Evolutionary conservation across 768 basidiomycete species (phyloP), one percentile per base, ranked within the genome.

Genomic region (Inosperma sp.): DNA sequence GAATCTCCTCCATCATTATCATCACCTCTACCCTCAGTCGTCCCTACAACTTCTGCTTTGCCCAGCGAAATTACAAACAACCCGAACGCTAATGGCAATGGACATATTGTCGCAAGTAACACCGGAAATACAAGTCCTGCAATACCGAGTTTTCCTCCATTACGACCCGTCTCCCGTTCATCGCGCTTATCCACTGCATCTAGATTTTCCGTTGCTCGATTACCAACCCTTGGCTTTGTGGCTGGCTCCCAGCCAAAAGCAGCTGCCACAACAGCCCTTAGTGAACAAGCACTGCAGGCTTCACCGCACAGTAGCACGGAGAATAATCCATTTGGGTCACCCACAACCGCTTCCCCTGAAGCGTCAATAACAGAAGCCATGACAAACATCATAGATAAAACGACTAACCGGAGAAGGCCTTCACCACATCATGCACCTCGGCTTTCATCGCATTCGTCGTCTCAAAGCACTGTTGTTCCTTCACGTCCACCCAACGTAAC

Each of bases 141-240:
- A 25, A 50, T 27, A 25, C 35, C 13, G 13, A 44, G 26, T 36
- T 49, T 30, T 12, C 82, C 84, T 0, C 85, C 87, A 1, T 65
- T 86, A 40, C 80, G 88, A 7, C 84, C 88, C 29, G 83, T 76
- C 5, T 89, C 88, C 5, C 77, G 87, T 34, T 81, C 84, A 5
- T 88, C 86, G 2, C 77, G 84, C 14, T 63, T 82, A 17, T 88
- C 86, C 2, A 75, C 79, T 5, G 78, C 84, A 1, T 90, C 88
- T 7, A 76, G 72, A 48, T 83, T 88, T 61, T 88, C 86, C 6
- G 71, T 76, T 0, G 78, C 74, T 25, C 80, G 84, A 29, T 72
- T 83, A 23, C 84, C 87, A 12, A 72, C 75, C 1, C 68, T 88
- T 46, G 83, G 79, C 40, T 72, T 66, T 34, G 71, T 73, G 2